These are phyloP conservation scores for Eucalyptus regnans DNA, from an alignment of 345 rosid genomes.

Conservation along the genomic window DNA sequence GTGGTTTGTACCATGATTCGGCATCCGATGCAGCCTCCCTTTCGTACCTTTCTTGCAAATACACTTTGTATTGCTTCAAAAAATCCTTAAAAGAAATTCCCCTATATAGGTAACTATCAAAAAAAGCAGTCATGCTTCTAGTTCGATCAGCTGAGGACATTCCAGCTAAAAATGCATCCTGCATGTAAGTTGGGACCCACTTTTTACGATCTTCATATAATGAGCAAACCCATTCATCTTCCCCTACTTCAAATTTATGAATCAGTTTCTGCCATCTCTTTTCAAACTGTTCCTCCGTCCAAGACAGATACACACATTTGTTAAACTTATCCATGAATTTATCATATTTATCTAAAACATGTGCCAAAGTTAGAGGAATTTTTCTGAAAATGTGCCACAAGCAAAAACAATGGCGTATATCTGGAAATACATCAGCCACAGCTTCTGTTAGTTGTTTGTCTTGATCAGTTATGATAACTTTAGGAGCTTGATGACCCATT, in stretches of 20 bases:
- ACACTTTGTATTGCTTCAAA: slow-evolving; percentile 10
- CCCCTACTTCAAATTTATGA: slow-evolving; percentile 10
- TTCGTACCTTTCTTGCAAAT: slow-evolving; percentile 10
- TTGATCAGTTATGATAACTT: slow-evolving; percentile 22
- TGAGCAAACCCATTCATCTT: slow-evolving; percentile 19
- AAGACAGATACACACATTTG: slow-evolving; percentile 22
- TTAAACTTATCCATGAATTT: slow-evolving; percentile 8
- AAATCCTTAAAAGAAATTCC: slow-evolving; percentile 25
- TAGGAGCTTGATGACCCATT: slow-evolving; percentile 19
- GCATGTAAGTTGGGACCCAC: slow-evolving; percentile 28
- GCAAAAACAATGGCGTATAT: slow-evolving; percentile 21
- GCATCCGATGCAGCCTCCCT: slow-evolving; percentile 16
- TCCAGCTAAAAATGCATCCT: slow-evolving; percentile 19
- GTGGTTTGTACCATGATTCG: slow-evolving; percentile 4
- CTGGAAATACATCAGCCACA: slow-evolving; percentile 14
- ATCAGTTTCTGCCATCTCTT: slow-evolving; percentile 32
- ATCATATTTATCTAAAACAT: slow-evolving; percentile 1
- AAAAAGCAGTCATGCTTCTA: slow-evolving; percentile 18
- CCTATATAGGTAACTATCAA: slow-evolving; percentile 10
- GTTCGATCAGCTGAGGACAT: slow-evolving; percentile 16
- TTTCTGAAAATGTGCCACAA: slow-evolving; percentile 25
- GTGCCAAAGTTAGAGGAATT: slow-evolving; percentile 10
- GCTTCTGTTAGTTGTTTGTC: slow-evolving; percentile 18
- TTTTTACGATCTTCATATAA: slow-evolving; percentile 20
- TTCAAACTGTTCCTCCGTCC: slow-evolving; percentile 25